These are phyloP conservation scores for Salvia splendens DNA, from an alignment of 257 asterid genomes.

Conservation along the genomic window DNA sequence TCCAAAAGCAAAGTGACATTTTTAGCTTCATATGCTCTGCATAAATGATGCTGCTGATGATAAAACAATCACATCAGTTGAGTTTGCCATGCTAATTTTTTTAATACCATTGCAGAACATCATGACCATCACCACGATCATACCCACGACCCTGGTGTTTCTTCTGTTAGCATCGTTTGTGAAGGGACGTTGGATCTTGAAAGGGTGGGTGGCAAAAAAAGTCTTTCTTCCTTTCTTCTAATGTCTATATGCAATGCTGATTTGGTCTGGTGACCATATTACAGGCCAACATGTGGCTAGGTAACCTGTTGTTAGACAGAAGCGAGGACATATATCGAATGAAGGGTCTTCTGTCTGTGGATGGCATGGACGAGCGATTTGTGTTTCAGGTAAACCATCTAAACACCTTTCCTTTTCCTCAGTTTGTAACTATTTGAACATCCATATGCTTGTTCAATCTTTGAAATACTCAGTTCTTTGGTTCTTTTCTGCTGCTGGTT, in stretches of 20 bases:
- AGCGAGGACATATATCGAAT: constrained; percentile 94
- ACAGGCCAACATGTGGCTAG: constrained; percentile 98
- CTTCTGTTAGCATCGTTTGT: constrained; percentile 95
- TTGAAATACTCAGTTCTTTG: neutral
- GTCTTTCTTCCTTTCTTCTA: neutral
- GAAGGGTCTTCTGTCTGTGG: constrained; percentile 91
- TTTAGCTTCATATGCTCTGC: neutral
- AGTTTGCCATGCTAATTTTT: constrained; percentile 21
- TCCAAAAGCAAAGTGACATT: neutral
- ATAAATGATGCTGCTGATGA: neutral
- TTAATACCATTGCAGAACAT: constrained; percentile 56
- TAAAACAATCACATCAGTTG: neutral
- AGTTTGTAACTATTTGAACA: too few species aligned
- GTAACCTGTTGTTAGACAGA: constrained; percentile 71
- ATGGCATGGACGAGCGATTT: constrained; percentile 91
- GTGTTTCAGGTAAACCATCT: constrained; percentile 76
- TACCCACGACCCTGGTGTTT: constrained; percentile 95
- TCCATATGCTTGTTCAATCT: neutral
- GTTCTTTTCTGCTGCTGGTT: too few species aligned
- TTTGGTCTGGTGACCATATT: constrained; percentile 20
- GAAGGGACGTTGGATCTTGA: constrained; percentile 96
- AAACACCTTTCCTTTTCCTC: too few species aligned
- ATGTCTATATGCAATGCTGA: neutral
- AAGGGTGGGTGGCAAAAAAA: constrained; percentile 50
- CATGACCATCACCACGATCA: constrained; percentile 86